phyloP scores from a whole-genome alignment of 1,284 basidiomycete species.

The Papiliotrema laurentii region DNA sequence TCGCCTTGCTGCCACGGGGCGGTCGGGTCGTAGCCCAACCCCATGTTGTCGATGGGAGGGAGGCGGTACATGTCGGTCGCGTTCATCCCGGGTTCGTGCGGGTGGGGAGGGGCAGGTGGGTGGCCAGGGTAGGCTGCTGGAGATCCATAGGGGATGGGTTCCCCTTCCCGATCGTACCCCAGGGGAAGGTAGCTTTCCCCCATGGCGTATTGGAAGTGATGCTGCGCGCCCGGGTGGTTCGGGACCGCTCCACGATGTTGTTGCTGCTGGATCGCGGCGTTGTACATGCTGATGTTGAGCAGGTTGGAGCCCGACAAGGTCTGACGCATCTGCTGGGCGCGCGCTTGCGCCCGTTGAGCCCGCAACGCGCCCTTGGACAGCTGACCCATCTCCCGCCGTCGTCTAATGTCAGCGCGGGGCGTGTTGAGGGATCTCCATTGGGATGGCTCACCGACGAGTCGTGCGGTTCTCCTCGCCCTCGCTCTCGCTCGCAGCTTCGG shows the following conservation, averaged over 20 bases:
- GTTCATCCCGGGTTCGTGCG: neutral
- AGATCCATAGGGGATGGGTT: constrained; percentile 8
- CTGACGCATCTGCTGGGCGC: constrained; percentile 37
- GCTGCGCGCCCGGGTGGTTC: constrained; percentile 16
- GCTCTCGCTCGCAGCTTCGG: constrained; percentile 18
- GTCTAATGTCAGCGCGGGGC: constrained; percentile 8
- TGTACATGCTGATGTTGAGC: constrained; percentile 32
- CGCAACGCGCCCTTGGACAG: constrained; percentile 42
- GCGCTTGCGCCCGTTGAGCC: constrained; percentile 35
- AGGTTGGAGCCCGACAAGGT: constrained; percentile 37
- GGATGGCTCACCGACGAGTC: constrained; percentile 10
- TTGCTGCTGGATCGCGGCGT: constrained; percentile 17
- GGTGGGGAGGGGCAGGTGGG: neutral
- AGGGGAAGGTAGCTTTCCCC: constrained; percentile 19
- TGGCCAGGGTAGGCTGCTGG: neutral
- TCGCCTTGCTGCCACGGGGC: no score
- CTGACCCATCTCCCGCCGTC: constrained; percentile 36
- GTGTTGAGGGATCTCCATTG: neutral
- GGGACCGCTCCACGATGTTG: neutral
- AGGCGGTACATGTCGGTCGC: constrained; percentile 26
- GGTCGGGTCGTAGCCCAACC: no score
- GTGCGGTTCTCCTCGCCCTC: constrained; percentile 11
- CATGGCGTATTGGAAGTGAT: constrained; percentile 17
- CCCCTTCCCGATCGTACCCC: constrained; percentile 25
- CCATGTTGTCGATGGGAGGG: constrained; percentile 24